These are phyloP conservation scores for Phaseolus lunatus DNA, from an alignment of 306 rosid genomes.

Conservation along the genomic window DNA sequence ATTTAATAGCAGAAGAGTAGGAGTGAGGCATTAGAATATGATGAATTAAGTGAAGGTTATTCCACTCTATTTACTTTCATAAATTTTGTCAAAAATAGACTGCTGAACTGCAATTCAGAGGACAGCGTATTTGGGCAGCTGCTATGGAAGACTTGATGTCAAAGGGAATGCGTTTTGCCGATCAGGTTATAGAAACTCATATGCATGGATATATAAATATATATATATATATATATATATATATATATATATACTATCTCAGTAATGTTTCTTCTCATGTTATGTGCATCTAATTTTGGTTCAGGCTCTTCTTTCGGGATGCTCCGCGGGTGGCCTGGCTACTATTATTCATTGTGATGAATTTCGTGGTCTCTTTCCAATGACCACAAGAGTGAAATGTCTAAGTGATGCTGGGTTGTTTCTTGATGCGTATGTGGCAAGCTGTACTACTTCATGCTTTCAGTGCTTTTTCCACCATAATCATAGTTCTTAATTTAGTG, in stretches of 20 bases:
- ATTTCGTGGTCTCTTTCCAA: conserved; percentile 67
- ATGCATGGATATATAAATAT: background rate
- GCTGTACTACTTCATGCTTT: conserved; percentile 26
- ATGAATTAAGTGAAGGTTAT: conserved; percentile 13
- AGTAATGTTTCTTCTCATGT: conserved; percentile 26
- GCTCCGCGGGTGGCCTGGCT: conserved; percentile 99
- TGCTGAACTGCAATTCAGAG: conserved; percentile 82
- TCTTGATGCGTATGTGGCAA: conserved; percentile 79
- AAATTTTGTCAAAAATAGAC: conserved; percentile 51
- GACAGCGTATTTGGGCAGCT: conserved; percentile 87
- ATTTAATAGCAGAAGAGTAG: too few species aligned
- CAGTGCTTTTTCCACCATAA: conserved; percentile 11
- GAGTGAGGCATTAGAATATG: conserved; percentile 9
- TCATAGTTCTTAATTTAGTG: conserved; percentile 16
- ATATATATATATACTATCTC: too few species aligned
- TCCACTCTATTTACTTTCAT: conserved; percentile 10
- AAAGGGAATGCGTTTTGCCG: conserved; percentile 85
- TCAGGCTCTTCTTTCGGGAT: conserved; percentile 96
- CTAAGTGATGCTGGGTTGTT: conserved; percentile 96
- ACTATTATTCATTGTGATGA: conserved; percentile 91
- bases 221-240: too few species aligned
- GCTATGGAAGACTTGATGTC: conserved; percentile 91
- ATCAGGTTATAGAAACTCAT: conserved; percentile 60
- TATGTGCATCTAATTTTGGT: conserved; percentile 9
- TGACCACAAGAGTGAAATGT: conserved; percentile 80